Base-by-base conservation (phyloP, 768 basidiomycete genomes). In the Astraeus odoratus region DNA sequence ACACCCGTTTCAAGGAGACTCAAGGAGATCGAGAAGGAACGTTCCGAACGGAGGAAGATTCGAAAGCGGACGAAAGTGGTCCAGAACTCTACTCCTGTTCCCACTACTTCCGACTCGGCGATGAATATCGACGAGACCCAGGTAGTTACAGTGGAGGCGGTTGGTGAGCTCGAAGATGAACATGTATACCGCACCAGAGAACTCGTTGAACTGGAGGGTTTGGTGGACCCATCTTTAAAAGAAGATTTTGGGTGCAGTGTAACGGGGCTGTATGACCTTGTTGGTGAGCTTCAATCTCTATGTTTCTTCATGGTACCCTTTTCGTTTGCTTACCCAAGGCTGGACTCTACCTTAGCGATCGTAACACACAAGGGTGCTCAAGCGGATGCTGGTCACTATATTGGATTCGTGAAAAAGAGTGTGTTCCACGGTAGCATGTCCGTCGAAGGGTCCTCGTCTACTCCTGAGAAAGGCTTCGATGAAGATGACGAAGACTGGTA, bases 351-450 rank as follows among this genome's bases (percentile, higher is more conserved):
- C n/a, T 29, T 57, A 91, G 92, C 85, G 7, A 86, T 99, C 58
- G 82, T 99, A 10, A 95, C 93, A 18, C 96, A 98, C 75, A 99
- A 99, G 64, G 96, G 96, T 9, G 80, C 93, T 0, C 85, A 85
- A 0, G 94, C 96, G 0, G 96, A 98, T 58, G 81, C 89, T 0
- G 95, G 94, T 2, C 95, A 98, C 66, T 98, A 98, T 59, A 93
- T 97, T 19, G 92, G 81, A 1, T 97, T 85, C 67, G 86, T 85
- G 23, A 86, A 87, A 67, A 88, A 85, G 70, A 77, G 75, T 51
- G 76, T 76, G 16, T 80, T 87, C 68, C 76, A 80, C 42, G 69
- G 68, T 3, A 19, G 48, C 18, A 50, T 42, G 37, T 18, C 43
- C 38, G 26, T 36, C 0, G 41, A 26, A 12, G 43, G 46, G 8